Conservation (phyloP, 2,329 filamentous ascomycete species). For the Sclerotinia spermophila region DNA sequence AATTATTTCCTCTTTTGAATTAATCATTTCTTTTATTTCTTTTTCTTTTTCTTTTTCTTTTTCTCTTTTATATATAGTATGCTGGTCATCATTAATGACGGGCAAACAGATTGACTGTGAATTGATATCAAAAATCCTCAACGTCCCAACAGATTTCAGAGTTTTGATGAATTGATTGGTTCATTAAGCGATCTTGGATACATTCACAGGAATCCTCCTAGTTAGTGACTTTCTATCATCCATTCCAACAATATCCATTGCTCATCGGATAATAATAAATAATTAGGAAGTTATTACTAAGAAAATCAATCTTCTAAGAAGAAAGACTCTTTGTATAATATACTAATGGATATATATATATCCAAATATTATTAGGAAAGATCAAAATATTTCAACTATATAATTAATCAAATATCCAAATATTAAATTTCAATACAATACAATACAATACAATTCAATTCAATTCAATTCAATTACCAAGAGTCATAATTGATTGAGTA, state of each 20-base stretch:
- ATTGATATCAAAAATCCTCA: conserved; percentile 1
- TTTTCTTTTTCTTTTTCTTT: too few species aligned
- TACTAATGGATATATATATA: too few species aligned
- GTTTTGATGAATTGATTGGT: not conserved
- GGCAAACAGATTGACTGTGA: not conserved
- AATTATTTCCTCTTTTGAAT: not conserved
- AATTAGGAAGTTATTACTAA: not conserved
- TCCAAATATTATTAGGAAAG: not conserved
- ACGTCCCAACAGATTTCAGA: conserved; percentile 9
- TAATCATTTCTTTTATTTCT: not conserved
- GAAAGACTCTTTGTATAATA: not conserved
- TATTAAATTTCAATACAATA: too few species aligned
- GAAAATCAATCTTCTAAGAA: not conserved
- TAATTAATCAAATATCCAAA: too few species aligned
- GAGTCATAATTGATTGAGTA: not conserved
- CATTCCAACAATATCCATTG: not conserved
- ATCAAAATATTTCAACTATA: not conserved
- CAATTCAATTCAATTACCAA: not conserved
- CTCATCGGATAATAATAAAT: not conserved
- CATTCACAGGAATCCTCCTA: not conserved
- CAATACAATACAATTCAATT: too few species aligned
- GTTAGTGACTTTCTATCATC: too few species aligned
- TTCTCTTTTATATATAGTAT: too few species aligned
- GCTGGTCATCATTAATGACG: not conserved
- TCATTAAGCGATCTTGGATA: not conserved